Evolutionary conservation across 805 yeast genomes (phyloP).

Genomic region (Saturnispora hagleri): DNA sequence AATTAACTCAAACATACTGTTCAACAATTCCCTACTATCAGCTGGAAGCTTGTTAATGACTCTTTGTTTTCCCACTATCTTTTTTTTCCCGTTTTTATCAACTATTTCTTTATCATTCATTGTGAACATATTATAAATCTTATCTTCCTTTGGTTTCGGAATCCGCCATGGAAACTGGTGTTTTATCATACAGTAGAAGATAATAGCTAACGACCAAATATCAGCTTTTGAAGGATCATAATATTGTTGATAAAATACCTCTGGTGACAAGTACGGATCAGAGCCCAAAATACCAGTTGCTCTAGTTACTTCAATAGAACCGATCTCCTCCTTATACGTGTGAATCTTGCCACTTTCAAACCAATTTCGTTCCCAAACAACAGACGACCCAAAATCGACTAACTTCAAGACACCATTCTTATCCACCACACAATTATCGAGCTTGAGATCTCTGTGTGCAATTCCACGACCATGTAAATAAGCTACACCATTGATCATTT

Average conservation of each 20-base stretch:
- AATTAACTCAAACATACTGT: conserved; percentile 54
- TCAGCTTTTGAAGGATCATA: conserved; percentile 88
- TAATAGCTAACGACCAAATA: conserved; percentile 89
- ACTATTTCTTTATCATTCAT: conserved; percentile 17
- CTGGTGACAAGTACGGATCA: conserved; percentile 94
- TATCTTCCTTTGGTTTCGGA: conserved; percentile 61
- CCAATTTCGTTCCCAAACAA: conserved; percentile 44
- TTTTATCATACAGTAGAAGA: conserved; percentile 82
- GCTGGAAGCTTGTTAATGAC: conserved; percentile 63
- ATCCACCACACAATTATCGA: conserved; percentile 87
- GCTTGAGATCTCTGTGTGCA: conserved; percentile 87
- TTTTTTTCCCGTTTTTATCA: conserved; percentile 21
- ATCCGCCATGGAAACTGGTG: conserved; percentile 93
- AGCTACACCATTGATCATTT: conserved; percentile 63
- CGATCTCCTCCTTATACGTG: not conserved
- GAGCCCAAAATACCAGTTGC: conserved; percentile 90
- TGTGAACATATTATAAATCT: conserved; percentile 63
- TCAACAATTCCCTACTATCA: conserved; percentile 51
- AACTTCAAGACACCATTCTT: conserved; percentile 68
- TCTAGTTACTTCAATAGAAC: conserved; percentile 32
- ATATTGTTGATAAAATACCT: conserved; percentile 45
- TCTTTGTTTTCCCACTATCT: conserved; percentile 54
- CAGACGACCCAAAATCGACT: conserved; percentile 92
- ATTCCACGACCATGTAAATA: conserved; percentile 76
- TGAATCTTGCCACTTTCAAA: not conserved